Conservation (phyloP, 176 grass and related monocot species). For the Typha latifolia region DNA sequence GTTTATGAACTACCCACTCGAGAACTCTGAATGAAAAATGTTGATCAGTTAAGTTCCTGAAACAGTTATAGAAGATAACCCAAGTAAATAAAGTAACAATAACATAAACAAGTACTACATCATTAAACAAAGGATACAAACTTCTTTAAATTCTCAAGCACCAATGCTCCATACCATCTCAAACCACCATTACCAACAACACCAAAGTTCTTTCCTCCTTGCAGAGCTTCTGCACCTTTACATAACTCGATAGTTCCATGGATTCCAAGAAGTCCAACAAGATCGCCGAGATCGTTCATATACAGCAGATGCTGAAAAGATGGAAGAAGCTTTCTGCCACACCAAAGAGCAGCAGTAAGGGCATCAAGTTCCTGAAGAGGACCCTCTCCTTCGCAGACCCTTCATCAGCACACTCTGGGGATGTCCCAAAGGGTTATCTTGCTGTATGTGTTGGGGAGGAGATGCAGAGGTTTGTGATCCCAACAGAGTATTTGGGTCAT, state of each 20-base stretch:
- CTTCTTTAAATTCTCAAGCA: too few relatives aligned
- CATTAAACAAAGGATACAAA: too few relatives aligned
- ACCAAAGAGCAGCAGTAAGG: slow-evolving; percentile 18
- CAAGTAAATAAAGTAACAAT: too few relatives aligned
- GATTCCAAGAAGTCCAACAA: slow-evolving; percentile 19
- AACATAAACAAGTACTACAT: too few relatives aligned
- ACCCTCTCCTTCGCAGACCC: too few relatives aligned
- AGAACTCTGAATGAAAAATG: too few relatives aligned
- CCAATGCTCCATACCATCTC: too few relatives aligned
- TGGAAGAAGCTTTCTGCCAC: slow-evolving; percentile 46
- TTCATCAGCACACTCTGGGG: neutral
- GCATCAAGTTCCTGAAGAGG: too few relatives aligned
- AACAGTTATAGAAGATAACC: too few relatives aligned
- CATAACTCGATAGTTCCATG: too few relatives aligned
- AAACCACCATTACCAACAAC: neutral
- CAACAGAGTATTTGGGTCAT: slow-evolving; percentile 58
- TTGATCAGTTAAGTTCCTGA: too few relatives aligned
- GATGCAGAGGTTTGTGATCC: slow-evolving; percentile 70
- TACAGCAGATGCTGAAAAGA: slow-evolving; percentile 41
- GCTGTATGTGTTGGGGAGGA: slow-evolving; percentile 57
- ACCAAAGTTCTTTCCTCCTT: neutral
- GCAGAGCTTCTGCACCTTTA: neutral
- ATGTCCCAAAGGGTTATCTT: slow-evolving; percentile 48
- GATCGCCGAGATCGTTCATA: slow-evolving; percentile 45
- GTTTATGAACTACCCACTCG: too few relatives aligned